Base-by-base conservation (phyloP, 306 rosid genomes). In the Quercus berberidifolia region DNA sequence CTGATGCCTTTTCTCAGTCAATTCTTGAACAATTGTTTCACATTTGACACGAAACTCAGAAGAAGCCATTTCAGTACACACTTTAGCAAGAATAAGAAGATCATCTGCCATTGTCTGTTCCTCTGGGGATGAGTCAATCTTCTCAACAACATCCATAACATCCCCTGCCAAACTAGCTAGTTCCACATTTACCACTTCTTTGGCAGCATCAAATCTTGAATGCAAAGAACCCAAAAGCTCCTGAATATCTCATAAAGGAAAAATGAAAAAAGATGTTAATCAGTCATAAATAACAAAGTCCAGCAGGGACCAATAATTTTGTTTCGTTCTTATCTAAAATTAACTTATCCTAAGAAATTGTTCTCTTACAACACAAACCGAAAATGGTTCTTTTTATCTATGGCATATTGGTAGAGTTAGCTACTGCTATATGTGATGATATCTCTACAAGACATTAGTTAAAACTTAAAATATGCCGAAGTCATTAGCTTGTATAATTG, bases 191-290 rank as follows among this genome's bases (percentile, higher is more conserved):
- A 33, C 72, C 54, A 68, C 72, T 68, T 68, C 72, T 68, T 68
- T 68, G 52, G 52, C 52, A 68, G 72, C 72, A 68, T 68, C 72
- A 68, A 68, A 68, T 68, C 72, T 68, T 35, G 72, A 68, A 19
- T 68, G 72, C 52, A 68, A 68, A 35, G 52, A 68, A 68, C 72
- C 72, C 72, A 68, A 68, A 68, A 68, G 72, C 26, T 68, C 72
- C 72, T 68, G 72, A 68, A 35, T 68, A 68, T 35, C 52, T 68
- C 52, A 68, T 33, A 68, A 67, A 67, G 25, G 19, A 33, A 49
- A 59, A 59, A 33, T 19, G 6, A 33, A 3, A 67, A 33, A 67
- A 35, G 26, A 68, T 19, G 71, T 33, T 17, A 18, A 68, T 19
- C 26, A 33, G 72, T 46, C n/a, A 10, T 18, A 68, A 35, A 68